Percentiles rank a stretch among this genome's conserved stretches.
Evolutionary conservation across 139 green algal species (phyloP).

Genomic region (Monoraphidium neglectum): DNA sequence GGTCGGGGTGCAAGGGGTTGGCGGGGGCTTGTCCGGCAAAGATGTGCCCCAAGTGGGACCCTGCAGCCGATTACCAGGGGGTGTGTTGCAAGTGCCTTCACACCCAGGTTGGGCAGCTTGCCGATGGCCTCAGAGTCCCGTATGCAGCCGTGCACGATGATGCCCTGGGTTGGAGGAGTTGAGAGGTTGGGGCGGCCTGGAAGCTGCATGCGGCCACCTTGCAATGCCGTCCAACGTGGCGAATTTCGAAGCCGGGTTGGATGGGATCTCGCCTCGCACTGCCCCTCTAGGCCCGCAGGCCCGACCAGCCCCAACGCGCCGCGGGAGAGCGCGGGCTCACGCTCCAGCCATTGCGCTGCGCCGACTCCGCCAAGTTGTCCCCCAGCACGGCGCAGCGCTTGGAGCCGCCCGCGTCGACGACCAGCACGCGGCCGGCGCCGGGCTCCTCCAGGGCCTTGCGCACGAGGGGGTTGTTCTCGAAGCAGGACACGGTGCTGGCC

Average conservation of each 20-base stretch:
- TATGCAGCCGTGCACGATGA: slow-evolving; percentile 96
- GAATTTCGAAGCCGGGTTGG: too few relatives aligned
- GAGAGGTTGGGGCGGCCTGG: too few relatives aligned
- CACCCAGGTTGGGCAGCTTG: slow-evolving; percentile 76
- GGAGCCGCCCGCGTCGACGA: slow-evolving; percentile 91
- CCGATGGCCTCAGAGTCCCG: slow-evolving; percentile 89
- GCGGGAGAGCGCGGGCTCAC: slow-evolving; percentile 47
- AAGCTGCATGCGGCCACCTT: too few relatives aligned
- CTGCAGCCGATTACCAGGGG: slow-evolving; percentile 50
- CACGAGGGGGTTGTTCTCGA: slow-evolving; percentile 95
- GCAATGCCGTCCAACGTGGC: too few relatives aligned
- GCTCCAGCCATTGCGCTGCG: slow-evolving; percentile 89
- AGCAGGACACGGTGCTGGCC: slow-evolving; percentile 84
- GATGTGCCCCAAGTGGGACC: too few relatives aligned
- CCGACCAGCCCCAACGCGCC: too few relatives aligned
- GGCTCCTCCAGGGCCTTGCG: slow-evolving; percentile 81
- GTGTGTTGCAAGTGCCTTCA: slow-evolving; percentile 90
- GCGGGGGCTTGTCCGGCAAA: too few relatives aligned
- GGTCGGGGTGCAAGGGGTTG: too few relatives aligned
- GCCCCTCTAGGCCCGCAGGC: too few relatives aligned
- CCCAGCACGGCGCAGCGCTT: slow-evolving; percentile 92
- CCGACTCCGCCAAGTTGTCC: slow-evolving; percentile 93
- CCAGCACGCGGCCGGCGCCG: slow-evolving; percentile 83
- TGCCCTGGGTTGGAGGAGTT: slow-evolving; percentile 65
- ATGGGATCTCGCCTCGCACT: too few relatives aligned